Base-by-base conservation (phyloP, 148 eudicot genomes). In the Vaccinium darrowii region DNA sequence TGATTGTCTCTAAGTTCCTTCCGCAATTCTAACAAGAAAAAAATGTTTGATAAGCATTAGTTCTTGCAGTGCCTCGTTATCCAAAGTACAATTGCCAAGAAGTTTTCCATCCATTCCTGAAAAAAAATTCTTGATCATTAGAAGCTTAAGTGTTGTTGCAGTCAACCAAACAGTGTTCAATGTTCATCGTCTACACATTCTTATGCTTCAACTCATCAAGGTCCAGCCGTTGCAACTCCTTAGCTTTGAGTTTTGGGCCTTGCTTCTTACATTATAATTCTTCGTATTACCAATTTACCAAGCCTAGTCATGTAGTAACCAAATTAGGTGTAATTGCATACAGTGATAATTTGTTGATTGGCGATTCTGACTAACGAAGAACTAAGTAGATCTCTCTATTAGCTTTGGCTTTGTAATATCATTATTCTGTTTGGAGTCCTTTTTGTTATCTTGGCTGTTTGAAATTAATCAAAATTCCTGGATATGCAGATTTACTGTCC, bases 401-500 rank as follows among this genome's bases (percentile, higher is more conserved):
- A 3, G 27, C 51, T 57, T 18, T 18, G 23, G 5, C 15, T 58
- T 33, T 10, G 47, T 25, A 50, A 9, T 78, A 27, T 25, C 15
- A 53, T 33, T 15, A 19, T 33, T 19, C 1, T 36, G 7, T 18
- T 80, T 30, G 82, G 16, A 80, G 69, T 33, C 27, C 3, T 9
- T 3, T 9, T 19, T 4, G 15, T 8, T 25, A 21, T 67, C 18
- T 25, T 10, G 7, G 58, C 49, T 50, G 60, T 58, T 52, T 60
- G 81, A 60, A n/a, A 19, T 43, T 82, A 77, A 30, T 67, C 36
- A 57, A 58, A 51, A 30, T 30, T 43, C 8, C 54, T 52, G 30
- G 30, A 53, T 76, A n/a, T 86, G 88, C 90, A 96, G 95, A 84
- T 79, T 33, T 82, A 82, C 76, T 78, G 56, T 62, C 79, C 86